Conservation (phyloP, 106 monocot species). For the Posidonia australis region DNA sequence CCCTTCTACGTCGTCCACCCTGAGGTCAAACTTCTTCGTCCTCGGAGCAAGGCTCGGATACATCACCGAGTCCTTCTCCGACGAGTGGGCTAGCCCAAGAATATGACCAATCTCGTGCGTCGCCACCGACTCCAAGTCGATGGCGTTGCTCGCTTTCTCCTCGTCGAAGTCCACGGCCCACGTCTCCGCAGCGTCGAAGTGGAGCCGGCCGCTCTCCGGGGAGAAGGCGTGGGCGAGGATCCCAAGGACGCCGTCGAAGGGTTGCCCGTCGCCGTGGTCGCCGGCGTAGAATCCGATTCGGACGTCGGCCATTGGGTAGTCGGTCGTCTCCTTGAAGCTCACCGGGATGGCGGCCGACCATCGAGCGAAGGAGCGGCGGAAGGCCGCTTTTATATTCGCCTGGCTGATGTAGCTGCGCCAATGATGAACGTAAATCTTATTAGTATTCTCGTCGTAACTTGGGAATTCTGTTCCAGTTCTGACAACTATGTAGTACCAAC, state of each 20-base stretch:
- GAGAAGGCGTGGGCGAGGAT: slow-evolving; percentile 91
- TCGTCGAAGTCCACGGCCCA: slow-evolving; percentile 66
- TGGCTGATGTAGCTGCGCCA: slow-evolving; percentile 21
- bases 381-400: slow-evolving; percentile 22
- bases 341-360: slow-evolving; percentile 77
- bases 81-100: slow-evolving; percentile 68
- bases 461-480: too few relatives aligned
- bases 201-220: slow-evolving; percentile 69
- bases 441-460: background rate
- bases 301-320: slow-evolving; percentile 49
- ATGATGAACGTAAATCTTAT: background rate
- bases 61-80: slow-evolving; percentile 68
- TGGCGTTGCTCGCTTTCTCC: slow-evolving; percentile 35
- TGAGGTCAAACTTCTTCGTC: slow-evolving; percentile 48
- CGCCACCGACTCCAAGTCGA: slow-evolving; percentile 85
- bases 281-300: slow-evolving; percentile 69
- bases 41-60: slow-evolving; percentile 71
- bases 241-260: slow-evolving; percentile 83
- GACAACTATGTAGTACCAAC: too few relatives aligned
- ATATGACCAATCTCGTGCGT: slow-evolving; percentile 98
- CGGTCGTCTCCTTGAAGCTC: slow-evolving; percentile 29
- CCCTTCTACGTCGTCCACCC: slow-evolving; percentile 63
- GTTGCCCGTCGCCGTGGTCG: slow-evolving; percentile 83
- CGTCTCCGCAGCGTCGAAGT: slow-evolving; percentile 75
- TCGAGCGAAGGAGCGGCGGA: slow-evolving; percentile 58